A percentile compares a stretch with the other conserved stretches of the same genome.
phyloP scores from a whole-genome alignment of 805 yeast species.

The Hanseniaspora taiwanica region DNA sequence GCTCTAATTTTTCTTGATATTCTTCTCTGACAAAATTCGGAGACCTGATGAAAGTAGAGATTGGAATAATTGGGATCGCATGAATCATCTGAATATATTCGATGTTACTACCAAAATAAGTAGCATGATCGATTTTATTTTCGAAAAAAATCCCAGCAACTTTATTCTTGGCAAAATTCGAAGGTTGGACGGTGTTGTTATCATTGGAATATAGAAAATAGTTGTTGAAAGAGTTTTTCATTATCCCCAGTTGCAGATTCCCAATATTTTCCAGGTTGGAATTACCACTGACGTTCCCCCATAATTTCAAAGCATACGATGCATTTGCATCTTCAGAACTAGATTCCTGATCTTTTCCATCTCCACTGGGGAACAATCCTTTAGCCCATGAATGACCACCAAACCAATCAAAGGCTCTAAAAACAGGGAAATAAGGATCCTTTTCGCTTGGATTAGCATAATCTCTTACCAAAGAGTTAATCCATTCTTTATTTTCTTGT shows the following conservation, averaged over 20 bases:
- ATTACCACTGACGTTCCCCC: conserved; percentile 49
- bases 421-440: conserved; percentile 51
- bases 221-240: conserved; percentile 38
- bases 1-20: conserved; percentile 40
- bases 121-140: conserved; percentile 59
- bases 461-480: conserved; percentile 49
- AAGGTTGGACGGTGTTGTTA: conserved; percentile 39
- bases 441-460: conserved; percentile 43
- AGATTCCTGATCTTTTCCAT: conserved; percentile 68
- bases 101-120: conserved; percentile 57
- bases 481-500: conserved; percentile 35
- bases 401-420: conserved; percentile 60
- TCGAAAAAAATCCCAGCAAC: conserved; percentile 62
- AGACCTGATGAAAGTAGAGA: conserved; percentile 46
- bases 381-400: conserved; percentile 73
- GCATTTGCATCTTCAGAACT: conserved; percentile 66
- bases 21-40: conserved; percentile 46
- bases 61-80: conserved; percentile 60
- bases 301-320: conserved; percentile 52
- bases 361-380: conserved; percentile 56
- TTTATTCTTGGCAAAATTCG: conserved; percentile 38
- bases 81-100: conserved; percentile 73
- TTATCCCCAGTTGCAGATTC: conserved; percentile 44
- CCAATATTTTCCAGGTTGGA: conserved; percentile 38
- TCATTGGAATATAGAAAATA: conserved; percentile 41